phyloP scores from a whole-genome alignment of 148 eudicot species.

The Chenopodium suecicum region DNA sequence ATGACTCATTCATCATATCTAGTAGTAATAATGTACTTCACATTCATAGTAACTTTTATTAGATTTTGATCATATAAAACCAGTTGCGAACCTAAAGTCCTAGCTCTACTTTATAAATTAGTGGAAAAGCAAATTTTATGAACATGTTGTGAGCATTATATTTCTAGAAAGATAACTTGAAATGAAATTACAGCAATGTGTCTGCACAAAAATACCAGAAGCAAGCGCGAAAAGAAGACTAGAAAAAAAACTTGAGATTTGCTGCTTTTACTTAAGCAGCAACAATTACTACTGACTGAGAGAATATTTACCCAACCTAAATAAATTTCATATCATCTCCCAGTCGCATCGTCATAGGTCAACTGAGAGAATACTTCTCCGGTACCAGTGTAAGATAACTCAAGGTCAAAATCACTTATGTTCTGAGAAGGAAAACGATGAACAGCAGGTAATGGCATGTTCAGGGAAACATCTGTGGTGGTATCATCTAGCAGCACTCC shows the following conservation, averaged over 20 bases:
- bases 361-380: neutral
- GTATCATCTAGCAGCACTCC: neutral
- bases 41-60: neutral
- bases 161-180: neutral
- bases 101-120: no score
- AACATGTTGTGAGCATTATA: neutral
- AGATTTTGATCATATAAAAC: no score
- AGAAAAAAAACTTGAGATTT: neutral
- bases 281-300: neutral
- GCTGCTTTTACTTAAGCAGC: neutral
- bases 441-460: neutral
- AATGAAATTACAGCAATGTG: neutral
- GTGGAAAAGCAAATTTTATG: neutral
- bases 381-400: neutral
- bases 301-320: neutral
- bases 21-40: neutral
- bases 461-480: neutral
- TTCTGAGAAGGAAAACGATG: neutral
- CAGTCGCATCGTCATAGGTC: neutral
- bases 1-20: neutral
- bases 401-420: neutral
- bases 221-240: neutral
- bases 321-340: neutral
- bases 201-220: neutral
- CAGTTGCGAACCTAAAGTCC: neutral